Evolutionary conservation across 2,329 filamentous ascomycete genomes (phyloP).

Genomic region (Xylaria sp.): DNA sequence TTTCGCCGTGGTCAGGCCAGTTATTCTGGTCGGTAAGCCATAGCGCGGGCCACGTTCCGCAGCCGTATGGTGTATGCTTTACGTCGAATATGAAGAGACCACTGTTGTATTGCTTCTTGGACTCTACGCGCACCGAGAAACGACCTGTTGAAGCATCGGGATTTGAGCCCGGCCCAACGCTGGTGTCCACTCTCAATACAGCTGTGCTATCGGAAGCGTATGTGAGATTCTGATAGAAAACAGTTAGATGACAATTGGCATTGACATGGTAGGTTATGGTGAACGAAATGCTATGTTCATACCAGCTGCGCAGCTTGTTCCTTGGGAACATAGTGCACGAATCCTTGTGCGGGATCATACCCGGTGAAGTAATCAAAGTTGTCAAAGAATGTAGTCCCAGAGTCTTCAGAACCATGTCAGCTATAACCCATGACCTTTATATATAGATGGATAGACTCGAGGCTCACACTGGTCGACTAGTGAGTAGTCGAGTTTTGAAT

Average conservation of each 20-base stretch:
- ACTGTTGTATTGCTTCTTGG: slow-evolving; percentile 67
- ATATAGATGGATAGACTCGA: neutral
- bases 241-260: neutral
- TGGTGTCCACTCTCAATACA: slow-evolving; percentile 70
- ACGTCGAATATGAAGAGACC: slow-evolving; percentile 77
- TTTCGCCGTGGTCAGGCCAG: slow-evolving; percentile 74
- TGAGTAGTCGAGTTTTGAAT: slow-evolving; percentile 59
- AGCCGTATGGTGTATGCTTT: slow-evolving; percentile 71
- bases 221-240: slow-evolving; percentile 66
- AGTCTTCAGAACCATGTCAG: slow-evolving; percentile 52
- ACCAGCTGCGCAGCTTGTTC: slow-evolving; percentile 57
- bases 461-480: slow-evolving; percentile 62
- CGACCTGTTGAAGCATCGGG: slow-evolving; percentile 69
- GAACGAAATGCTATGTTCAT: slow-evolving; percentile 38
- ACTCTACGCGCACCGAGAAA: slow-evolving; percentile 71
- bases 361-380: slow-evolving; percentile 65
- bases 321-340: slow-evolving; percentile 65
- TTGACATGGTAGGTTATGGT: neutral
- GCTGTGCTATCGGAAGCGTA: slow-evolving; percentile 65
- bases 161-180: slow-evolving; percentile 58
- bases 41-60: slow-evolving; percentile 72
- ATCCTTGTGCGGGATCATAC: slow-evolving; percentile 62
- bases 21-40: slow-evolving; percentile 71
- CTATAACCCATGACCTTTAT: neutral
- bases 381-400: slow-evolving; percentile 63